A percentile compares a stretch with the other conserved stretches of the same genome.
phyloP scores from a whole-genome alignment of 352 stramenopile species.

The Elongisporangium undulatum region DNA sequence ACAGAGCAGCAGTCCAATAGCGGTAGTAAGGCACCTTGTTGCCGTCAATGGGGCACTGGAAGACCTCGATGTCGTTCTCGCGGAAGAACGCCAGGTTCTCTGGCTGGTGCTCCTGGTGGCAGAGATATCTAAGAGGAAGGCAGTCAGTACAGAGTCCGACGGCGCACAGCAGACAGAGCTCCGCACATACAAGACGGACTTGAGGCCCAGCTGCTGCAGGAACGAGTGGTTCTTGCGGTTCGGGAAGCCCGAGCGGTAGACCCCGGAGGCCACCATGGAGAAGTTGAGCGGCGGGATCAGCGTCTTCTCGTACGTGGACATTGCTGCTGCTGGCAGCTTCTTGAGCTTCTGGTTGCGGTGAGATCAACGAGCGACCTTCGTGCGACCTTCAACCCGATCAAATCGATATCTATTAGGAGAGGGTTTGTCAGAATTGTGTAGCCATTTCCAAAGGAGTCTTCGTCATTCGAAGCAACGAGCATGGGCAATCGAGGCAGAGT shows the following conservation, averaged over 20 bases:
- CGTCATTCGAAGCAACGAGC: too few relatives aligned
- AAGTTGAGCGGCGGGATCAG: slow-evolving; percentile 89
- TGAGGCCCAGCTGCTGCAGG: slow-evolving; percentile 79
- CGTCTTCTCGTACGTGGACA: slow-evolving; percentile 87
- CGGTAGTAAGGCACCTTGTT: slow-evolving; percentile 58
- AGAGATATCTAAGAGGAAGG: slow-evolving; percentile 51
- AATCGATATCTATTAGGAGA: too few relatives aligned
- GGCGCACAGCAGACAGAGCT: not conserved
- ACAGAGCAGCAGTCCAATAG: not conserved
- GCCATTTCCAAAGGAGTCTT: too few relatives aligned
- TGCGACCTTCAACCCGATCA: too few relatives aligned
- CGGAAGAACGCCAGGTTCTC: slow-evolving; percentile 83
- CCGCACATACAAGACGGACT: slow-evolving; percentile 76
- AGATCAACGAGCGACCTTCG: not conserved
- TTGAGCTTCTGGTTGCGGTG: slow-evolving; percentile 4
- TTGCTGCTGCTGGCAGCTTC: slow-evolving; percentile 8
- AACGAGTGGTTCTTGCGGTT: slow-evolving; percentile 89
- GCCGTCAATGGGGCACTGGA: slow-evolving; percentile 83
- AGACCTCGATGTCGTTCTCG: slow-evolving; percentile 75
- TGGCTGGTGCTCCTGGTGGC: slow-evolving; percentile 77
- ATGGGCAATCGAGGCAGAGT: too few relatives aligned
- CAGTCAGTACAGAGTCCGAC: not conserved
- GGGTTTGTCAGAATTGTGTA: too few relatives aligned
- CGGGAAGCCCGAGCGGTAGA: slow-evolving; percentile 86
- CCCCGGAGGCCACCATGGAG: slow-evolving; percentile 83